phyloP scores from a whole-genome alignment of 306 rosid species.

The Phaseolus lunatus region DNA sequence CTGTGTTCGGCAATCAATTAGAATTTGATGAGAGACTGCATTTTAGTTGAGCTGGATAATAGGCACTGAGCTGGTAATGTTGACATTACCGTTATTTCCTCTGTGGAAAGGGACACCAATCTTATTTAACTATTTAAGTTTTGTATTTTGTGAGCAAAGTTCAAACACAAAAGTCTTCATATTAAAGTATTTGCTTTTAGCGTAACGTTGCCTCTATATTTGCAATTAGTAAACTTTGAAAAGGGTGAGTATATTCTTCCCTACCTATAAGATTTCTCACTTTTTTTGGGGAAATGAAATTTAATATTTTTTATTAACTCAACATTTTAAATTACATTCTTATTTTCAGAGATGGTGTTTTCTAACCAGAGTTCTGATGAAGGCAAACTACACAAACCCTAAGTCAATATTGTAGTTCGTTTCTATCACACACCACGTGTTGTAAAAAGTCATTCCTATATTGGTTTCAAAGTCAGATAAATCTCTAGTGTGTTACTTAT shows the following conservation, averaged over 20 bases:
- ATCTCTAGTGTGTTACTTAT: too few species aligned
- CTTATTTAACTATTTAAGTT: not conserved
- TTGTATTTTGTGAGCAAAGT: not conserved
- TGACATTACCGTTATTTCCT: not conserved
- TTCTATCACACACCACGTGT: too few species aligned
- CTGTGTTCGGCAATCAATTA: not conserved
- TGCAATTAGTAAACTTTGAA: not conserved
- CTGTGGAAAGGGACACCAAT: not conserved
- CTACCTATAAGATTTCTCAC: not conserved
- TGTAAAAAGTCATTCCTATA: too few species aligned
- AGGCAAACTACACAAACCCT: too few species aligned
- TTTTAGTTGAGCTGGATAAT: not conserved
- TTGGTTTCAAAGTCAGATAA: too few species aligned
- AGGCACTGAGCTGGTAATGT: not conserved
- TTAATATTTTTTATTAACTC: too few species aligned
- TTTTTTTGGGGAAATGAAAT: too few species aligned
- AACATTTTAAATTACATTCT: too few species aligned
- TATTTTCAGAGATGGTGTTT: too few species aligned
- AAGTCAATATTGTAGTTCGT: too few species aligned
- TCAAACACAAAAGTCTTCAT: not conserved
- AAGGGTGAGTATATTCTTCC: not conserved
- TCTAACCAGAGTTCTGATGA: too few species aligned
- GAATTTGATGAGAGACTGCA: not conserved
- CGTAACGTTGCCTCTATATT: not conserved
- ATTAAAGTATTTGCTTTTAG: not conserved